These are phyloP conservation scores for Schwanniomyces pseudopolymorphus DNA, from an alignment of 805 yeast genomes.

Conservation along the genomic window DNA sequence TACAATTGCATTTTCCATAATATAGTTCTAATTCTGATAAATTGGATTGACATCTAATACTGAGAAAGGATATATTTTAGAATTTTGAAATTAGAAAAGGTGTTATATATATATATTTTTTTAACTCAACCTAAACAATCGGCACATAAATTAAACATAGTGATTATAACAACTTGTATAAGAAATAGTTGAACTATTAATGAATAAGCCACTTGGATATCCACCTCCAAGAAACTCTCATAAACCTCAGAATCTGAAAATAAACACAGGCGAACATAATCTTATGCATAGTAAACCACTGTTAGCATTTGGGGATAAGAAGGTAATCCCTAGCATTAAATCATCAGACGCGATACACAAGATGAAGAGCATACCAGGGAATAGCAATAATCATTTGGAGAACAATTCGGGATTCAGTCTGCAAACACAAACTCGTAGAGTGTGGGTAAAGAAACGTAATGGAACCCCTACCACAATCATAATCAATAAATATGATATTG, in stretches of 20 bases:
- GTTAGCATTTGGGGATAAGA: background rate
- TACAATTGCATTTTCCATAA: background rate
- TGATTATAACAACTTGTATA: background rate
- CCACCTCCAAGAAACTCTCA: background rate
- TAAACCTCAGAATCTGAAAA: background rate
- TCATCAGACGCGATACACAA: background rate
- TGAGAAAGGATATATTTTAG: background rate
- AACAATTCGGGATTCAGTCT: background rate
- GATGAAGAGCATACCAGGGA: background rate
- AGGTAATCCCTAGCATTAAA: background rate
- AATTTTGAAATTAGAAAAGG: background rate
- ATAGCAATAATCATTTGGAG: background rate
- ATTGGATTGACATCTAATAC: background rate
- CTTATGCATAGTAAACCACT: background rate
- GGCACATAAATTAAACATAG: background rate
- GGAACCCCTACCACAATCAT: constrained; percentile 69
- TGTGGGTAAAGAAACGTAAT: constrained; percentile 53
- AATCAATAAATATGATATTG: constrained; percentile 60
- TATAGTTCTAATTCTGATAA: background rate
- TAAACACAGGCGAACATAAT: background rate
- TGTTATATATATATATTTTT: too few species aligned
- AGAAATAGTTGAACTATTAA: background rate
- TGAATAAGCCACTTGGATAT: background rate
- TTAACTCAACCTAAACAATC: too few species aligned
- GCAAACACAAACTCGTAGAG: constrained; percentile 32